Base-by-base conservation (phyloP, 257 asterid species). In the Cinchona pubescens region DNA sequence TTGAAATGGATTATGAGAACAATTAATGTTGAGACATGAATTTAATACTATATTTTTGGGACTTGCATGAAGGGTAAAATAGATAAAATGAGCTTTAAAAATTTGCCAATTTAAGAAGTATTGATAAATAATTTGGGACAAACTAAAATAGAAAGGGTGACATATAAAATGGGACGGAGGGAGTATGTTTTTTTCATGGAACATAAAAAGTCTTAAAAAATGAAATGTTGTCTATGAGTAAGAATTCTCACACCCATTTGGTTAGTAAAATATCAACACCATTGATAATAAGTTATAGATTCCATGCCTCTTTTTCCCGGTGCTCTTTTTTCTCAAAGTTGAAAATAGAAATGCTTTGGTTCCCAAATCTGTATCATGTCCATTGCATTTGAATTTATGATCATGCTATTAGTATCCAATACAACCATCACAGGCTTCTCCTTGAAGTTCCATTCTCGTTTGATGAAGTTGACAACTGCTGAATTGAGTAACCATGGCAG, bases 331-430 rank as follows among this genome's bases (percentile, higher is more conserved):
- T 76, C 88, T 87, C 73, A 86, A 76, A 66, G 30, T 43, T 34
- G 97, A 87, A 82, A 88, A 92, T 46, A 96, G 97, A 78, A 84
- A 87, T 43, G 97, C 92, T 69, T 84, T 84, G 51, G 85, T 74
- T 96, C 97, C n/a, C 96, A 90, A 0, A 90, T 79, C 92, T 87
- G 89, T 49, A 89, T 79, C 96, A 90, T 86, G 75, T 92, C 93
- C 79, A 85, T 69, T 13, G 97, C 92, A 79, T 90, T 83, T 13
- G 65, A 37, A 79, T 90, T 90, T 15, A 89, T 62, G 25, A 92
- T 79, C 67, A 37, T 56, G 53, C 96, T 91, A 21, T 83, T 53
- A 37, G 76, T 80, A 69, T 82, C 75, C 83, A 92, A 62, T 53
- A 82, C 93, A 16, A 88, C 85, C 89, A 92, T 82, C 60, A 84